Conservation (phyloP, 805 yeast species). For the Candida corydali region DNA sequence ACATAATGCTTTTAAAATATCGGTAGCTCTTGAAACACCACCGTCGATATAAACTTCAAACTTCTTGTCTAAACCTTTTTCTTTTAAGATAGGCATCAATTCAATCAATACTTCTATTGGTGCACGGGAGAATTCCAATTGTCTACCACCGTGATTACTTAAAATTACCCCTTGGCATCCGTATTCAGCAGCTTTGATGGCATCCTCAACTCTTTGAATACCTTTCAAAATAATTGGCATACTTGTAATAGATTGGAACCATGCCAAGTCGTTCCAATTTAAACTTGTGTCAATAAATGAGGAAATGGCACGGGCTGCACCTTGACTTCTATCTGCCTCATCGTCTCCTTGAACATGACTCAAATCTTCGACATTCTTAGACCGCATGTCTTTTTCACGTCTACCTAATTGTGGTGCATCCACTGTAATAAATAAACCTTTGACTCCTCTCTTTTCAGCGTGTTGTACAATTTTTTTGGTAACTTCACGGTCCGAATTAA, state of each 20-base stretch:
- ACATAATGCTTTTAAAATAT: conserved; percentile 70
- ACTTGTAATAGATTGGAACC: conserved; percentile 36
- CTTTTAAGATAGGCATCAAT: conserved; percentile 41
- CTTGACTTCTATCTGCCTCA: conserved; percentile 60
- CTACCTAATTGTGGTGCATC: conserved; percentile 92
- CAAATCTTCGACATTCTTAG: conserved; percentile 48
- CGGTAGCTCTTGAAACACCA: conserved; percentile 74
- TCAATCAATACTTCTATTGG: conserved; percentile 61
- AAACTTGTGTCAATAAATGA: conserved; percentile 59
- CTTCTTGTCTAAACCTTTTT: conserved; percentile 39
- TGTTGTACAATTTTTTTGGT: conserved; percentile 59
- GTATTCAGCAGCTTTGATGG: conserved; percentile 51
- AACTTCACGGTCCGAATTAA: conserved; percentile 68
- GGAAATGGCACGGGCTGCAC: conserved; percentile 86
- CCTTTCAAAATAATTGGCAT: conserved; percentile 54
- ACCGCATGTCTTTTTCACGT: conserved; percentile 81
- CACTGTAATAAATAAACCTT: conserved; percentile 82
- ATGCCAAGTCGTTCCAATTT: conserved; percentile 35
- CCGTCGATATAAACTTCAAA: conserved; percentile 72
- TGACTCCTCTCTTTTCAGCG: conserved; percentile 70
- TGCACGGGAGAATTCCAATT: conserved; percentile 58
- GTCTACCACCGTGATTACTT: conserved; percentile 76
- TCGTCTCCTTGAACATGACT: conserved; percentile 44
- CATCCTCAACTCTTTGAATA: conserved; percentile 63
- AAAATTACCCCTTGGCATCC: conserved; percentile 63